Evolutionary conservation across 805 yeast species (phyloP), one percentile per base, ranked within the genome.

Genomic region (Monosporozyma unispora): DNA sequence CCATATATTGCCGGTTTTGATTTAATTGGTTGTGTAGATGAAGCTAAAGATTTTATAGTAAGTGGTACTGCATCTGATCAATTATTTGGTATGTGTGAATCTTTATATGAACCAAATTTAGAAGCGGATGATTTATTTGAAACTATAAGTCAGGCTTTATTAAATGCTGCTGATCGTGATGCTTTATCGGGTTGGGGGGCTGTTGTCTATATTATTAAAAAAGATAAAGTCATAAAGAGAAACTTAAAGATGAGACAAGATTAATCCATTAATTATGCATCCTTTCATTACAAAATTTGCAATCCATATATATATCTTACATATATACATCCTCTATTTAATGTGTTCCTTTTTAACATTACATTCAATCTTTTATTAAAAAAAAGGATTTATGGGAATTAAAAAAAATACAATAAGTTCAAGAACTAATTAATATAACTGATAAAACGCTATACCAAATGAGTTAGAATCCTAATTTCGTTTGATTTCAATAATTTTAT

Each of bases 121-220:
- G 97, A 81, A 66, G 89, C 98, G 5, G 98, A 93, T 57, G 96
- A 93, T 68, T 74, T 93, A 58, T 93, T 93, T 64, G 98, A 93
- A 69, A 91, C 98, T 39, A 85, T 89, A 57, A 82, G 95, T 58
- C 99, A 93, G 70, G 91, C 97, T 1, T 73, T 93, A 52, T 73
- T 93, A 73, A 88, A 86, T 66, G 98, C 96, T 18, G 95, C 86
- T 35, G 99, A 93, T 69, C 85, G 99, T 75, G 99, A 93, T 70
- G 96, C 97, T 5, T 75, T 93, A 51, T 83, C 95, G 28, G 99
- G 99, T 57, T 93, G 97, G 96, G 99, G 99, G 62, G 96, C 96
- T 8, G 85, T 87, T 16, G 98, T 93, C 22, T 91, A 91, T 69
- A 73, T 93, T 49, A 80, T 93, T 47, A 87, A 95, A 44, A 89